Conservation (phyloP, 177 flowering plant genomes). For the Vitis hybrid region DNA sequence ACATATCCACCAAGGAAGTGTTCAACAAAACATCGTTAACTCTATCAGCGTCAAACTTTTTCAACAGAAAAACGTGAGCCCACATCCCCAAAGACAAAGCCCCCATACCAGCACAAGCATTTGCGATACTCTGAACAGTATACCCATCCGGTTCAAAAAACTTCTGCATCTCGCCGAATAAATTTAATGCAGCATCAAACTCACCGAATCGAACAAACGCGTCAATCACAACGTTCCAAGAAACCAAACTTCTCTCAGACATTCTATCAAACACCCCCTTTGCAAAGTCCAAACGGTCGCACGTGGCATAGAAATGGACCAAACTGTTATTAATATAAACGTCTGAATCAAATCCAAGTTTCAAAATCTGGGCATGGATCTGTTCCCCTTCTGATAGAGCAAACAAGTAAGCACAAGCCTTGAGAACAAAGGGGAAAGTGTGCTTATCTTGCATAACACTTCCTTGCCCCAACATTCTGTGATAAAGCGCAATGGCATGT, state of each 20-base stretch:
- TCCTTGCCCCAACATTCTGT: constrained; percentile 42
- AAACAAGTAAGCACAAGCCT: constrained; percentile 71
- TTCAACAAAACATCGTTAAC: constrained; percentile 46
- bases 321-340: constrained; percentile 63
- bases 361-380: constrained; percentile 51
- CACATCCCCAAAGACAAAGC: constrained; percentile 68
- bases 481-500: constrained; percentile 34
- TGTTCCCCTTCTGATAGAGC: constrained; percentile 56
- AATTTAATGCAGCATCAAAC: constrained; percentile 43
- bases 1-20: constrained; percentile 72
- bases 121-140: constrained; percentile 60
- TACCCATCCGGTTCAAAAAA: constrained; percentile 61
- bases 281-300: constrained; percentile 56
- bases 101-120: constrained; percentile 68
- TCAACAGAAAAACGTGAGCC: constrained; percentile 66
- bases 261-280: constrained; percentile 61
- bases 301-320: constrained; percentile 65
- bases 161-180: constrained; percentile 50
- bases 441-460: constrained; percentile 51
- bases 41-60: constrained; percentile 23
- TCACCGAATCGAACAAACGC: constrained; percentile 56
- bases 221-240: constrained; percentile 78
- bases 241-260: constrained; percentile 58
- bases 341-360: constrained; percentile 62
- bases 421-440: constrained; percentile 78